Percentiles rank a stretch among this genome's conserved stretches.
These are phyloP conservation scores for Oidium heveae DNA, from an alignment of 2,329 filamentous ascomycete species.

Conservation along the genomic window DNA sequence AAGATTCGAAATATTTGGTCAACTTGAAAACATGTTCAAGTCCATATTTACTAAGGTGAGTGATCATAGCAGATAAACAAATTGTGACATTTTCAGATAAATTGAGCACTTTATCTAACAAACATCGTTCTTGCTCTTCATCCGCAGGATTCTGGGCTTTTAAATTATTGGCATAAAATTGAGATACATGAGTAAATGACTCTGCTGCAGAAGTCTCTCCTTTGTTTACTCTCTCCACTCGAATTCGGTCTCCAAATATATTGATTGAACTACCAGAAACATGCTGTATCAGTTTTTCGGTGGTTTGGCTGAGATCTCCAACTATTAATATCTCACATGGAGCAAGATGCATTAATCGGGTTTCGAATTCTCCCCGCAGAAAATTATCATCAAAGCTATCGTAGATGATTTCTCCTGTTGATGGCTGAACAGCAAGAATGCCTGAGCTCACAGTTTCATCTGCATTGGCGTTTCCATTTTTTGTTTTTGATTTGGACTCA, in stretches of 20 bases:
- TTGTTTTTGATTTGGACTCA: conserved; percentile 50
- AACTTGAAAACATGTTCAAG: conserved; percentile 87
- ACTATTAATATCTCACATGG: conserved; percentile 90
- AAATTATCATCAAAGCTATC: conserved; percentile 94
- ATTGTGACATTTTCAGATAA: conserved; percentile 70
- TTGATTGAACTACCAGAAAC: conserved; percentile 74
- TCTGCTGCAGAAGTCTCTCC: conserved; percentile 62
- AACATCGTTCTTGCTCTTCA: conserved; percentile 30
- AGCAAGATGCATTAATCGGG: conserved; percentile 77
- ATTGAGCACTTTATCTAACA: conserved; percentile 68
- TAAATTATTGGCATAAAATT: conserved; percentile 76
- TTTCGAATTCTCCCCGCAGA: conserved; percentile 92
- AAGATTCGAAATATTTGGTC: conserved; percentile 91
- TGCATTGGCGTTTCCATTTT: conserved; percentile 31
- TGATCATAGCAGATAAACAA: conserved; percentile 91
- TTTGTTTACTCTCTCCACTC: conserved; percentile 56
- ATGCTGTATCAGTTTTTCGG: conserved; percentile 77
- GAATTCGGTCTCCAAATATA: conserved; percentile 72
- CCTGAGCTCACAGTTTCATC: conserved; percentile 88
- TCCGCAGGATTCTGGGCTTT: conserved; percentile 28
- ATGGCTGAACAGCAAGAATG: conserved; percentile 79
- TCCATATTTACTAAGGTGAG: conserved; percentile 71
- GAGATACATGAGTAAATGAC: conserved; percentile 67
- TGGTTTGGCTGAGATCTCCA: conserved; percentile 68
- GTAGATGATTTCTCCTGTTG: conserved; percentile 86